Percentiles rank a stretch among this genome's conserved stretches.
Conservation (phyloP, 257 asterid species). For the Penstemon barbatus region DNA sequence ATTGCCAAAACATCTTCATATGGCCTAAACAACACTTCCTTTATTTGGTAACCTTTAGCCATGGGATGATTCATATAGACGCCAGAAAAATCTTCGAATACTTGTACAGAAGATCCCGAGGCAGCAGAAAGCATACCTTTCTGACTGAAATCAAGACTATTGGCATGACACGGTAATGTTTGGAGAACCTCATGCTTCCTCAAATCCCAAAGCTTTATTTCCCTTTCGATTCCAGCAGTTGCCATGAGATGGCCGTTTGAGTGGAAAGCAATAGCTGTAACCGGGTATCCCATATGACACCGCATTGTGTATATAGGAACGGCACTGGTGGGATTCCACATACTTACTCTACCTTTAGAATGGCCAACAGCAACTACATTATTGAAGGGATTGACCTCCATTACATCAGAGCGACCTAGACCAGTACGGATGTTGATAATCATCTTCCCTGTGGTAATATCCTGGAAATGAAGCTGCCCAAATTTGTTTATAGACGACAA, state of each 20-base stretch:
- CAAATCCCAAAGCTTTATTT: constrained; percentile 92
- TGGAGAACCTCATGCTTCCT: constrained; percentile 71
- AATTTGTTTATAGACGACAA: constrained; percentile 73
- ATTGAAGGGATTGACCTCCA: constrained; percentile 79
- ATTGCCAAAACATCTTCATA: constrained; percentile 86
- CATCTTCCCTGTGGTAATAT: constrained; percentile 83
- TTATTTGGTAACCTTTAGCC: constrained; percentile 83
- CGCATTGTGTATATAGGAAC: constrained; percentile 86
- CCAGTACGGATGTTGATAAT: constrained; percentile 74
- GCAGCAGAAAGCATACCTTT: constrained; percentile 78
- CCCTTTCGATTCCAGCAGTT: constrained; percentile 87
- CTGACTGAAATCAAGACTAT: constrained; percentile 74
- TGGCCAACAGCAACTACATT: constrained; percentile 74
- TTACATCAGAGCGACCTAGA: constrained; percentile 64
- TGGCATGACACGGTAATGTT: constrained; percentile 55
- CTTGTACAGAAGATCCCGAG: constrained; percentile 70
- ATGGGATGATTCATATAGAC: constrained; percentile 80
- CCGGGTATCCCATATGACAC: constrained; percentile 74
- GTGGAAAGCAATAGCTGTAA: constrained; percentile 85
- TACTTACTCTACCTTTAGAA: constrained; percentile 72
- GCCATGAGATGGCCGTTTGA: constrained; percentile 89
- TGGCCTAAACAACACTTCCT: constrained; percentile 63
- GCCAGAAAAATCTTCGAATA: constrained; percentile 59
- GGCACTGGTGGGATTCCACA: constrained; percentile 93
- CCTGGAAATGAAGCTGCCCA: constrained; percentile 92